Conservation (phyloP, 148 eudicot species). For the Heliosperma pusillum region DNA sequence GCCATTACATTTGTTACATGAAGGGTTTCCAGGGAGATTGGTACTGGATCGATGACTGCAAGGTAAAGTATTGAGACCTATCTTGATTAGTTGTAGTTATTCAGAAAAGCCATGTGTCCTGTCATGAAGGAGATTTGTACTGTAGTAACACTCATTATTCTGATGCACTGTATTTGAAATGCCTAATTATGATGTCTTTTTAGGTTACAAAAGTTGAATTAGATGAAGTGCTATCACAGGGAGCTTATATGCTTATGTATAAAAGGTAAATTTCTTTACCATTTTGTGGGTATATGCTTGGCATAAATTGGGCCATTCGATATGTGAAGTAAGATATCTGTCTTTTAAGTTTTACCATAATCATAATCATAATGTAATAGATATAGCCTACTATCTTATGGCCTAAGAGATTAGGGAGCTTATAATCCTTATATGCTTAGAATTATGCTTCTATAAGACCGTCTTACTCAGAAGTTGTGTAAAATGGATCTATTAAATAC, state of each 20-base stretch:
- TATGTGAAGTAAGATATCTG: not conserved
- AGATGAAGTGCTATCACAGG: conserved; percentile 90
- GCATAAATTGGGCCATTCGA: not conserved
- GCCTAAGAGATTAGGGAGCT: not conserved
- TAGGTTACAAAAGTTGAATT: conserved; percentile 75
- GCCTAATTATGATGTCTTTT: conserved; percentile 11
- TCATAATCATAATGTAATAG: not conserved
- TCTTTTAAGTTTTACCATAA: too few relatives aligned
- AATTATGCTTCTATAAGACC: too few relatives aligned
- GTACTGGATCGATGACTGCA: conserved; percentile 89
- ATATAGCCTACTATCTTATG: not conserved
- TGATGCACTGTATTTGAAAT: not conserved
- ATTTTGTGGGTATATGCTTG: not conserved
- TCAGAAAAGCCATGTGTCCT: not conserved
- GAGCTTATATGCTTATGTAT: conserved; percentile 98
- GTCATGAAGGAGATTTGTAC: not conserved
- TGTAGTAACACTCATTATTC: not conserved
- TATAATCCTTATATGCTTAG: too few relatives aligned
- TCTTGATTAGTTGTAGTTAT: not conserved
- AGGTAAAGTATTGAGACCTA: conserved; percentile 40
- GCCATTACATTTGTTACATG: conserved; percentile 84
- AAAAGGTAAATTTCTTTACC: conserved; percentile 49
- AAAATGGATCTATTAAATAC: too few relatives aligned
- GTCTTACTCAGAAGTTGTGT: too few relatives aligned
- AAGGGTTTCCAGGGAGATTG: conserved; percentile 78